Base-by-base conservation (phyloP, 495 filamentous ascomycete species). In the Wilcoxina mikolae region DNA sequence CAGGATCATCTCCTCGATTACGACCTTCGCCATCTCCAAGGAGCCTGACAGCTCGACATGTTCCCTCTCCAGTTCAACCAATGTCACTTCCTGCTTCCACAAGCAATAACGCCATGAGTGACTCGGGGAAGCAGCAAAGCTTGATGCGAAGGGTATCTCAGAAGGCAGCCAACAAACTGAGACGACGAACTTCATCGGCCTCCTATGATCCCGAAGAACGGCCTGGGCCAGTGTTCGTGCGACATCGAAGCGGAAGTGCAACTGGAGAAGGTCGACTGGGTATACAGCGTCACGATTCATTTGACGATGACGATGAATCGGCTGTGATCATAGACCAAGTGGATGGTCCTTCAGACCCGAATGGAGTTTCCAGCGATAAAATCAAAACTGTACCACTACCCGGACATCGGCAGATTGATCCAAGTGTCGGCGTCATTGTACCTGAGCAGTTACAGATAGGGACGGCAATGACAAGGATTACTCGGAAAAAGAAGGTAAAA, bases 141-240 rank as follows among this genome's bases (percentile, higher is more conserved):
- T 62, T 86, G 51, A 81, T 85, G 57, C 74, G 82, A 39, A 70
- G 80, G 54, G 72, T 84, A 23, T 85, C 82, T 3, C 72, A 75
- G n/a, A 78, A 80, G 26, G 79, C 79, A 3, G 74, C 74, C 33
- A 81, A 76, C 60, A 82, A 78, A 55, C 69, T 83, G 23, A 77
- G 88, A 51, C 78, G 83, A 47, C 76, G 78, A 50, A 91, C 87
- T 4, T 82, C 83, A 0, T 80, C 80, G 4, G 74, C 83, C 33
- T 74, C 80, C 20, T 80, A 80, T 53, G 85, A 78, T 62, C 79
- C 86, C 24, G 87, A 95, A 61, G 81, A 81, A 28, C 95, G 88
- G 66, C 82, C 82, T 23, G 91, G 91, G 0, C 91, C 91, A 1
- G 82, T 90, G 24, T 81, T 94, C 27, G 78, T 91, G 68, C 80